These are phyloP conservation scores for Vigna reflexopilosa DNA, from an alignment of 306 rosid species.

Conservation along the genomic window DNA sequence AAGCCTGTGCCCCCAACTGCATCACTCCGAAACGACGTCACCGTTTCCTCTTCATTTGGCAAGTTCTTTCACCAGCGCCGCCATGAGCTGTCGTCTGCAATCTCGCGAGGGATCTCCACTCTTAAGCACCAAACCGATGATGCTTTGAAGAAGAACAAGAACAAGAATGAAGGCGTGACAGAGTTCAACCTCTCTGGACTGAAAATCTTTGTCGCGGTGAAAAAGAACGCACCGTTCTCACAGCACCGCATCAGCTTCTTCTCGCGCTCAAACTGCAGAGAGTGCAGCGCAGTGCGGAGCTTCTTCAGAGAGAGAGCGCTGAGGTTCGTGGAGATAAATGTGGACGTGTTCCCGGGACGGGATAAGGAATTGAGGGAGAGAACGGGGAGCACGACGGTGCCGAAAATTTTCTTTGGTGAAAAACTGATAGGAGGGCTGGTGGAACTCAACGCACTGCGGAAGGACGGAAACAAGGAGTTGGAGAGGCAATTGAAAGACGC, in stretches of 20 bases:
- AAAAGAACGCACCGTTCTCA: conserved; percentile 27
- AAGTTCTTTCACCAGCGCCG: conserved; percentile 64
- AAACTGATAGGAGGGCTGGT: conserved; percentile 81
- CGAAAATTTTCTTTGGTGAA: conserved; percentile 88
- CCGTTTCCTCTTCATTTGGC: conserved; percentile 46
- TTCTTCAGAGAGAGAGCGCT: conserved; percentile 66
- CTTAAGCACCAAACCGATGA: conserved; percentile 40
- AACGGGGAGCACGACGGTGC: conserved; percentile 73
- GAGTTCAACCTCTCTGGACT: conserved; percentile 77
- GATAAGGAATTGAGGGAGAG: conserved; percentile 67
- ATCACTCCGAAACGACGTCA: conserved; percentile 20
- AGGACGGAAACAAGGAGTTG: conserved; percentile 65
- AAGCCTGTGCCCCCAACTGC: conserved; percentile 71
- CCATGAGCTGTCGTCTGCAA: conserved; percentile 63
- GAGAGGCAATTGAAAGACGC: conserved; percentile 58
- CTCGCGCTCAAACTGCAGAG: conserved; percentile 88
- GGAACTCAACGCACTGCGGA: conserved; percentile 74
- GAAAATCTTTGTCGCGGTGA: conserved; percentile 62
- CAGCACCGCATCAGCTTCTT: conserved; percentile 74
- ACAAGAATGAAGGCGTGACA: conserved; percentile 31
- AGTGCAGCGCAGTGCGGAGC: conserved; percentile 73
- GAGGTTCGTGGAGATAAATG: conserved; percentile 79
- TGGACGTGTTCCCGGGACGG: conserved; percentile 73
- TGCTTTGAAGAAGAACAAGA: neutral
- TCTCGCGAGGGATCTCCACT: conserved; percentile 60